A percentile compares a stretch with the other conserved stretches of the same genome.
These are phyloP conservation scores for Carex arenaria DNA, from an alignment of 202 grass and related monocot species.

Conservation along the genomic window DNA sequence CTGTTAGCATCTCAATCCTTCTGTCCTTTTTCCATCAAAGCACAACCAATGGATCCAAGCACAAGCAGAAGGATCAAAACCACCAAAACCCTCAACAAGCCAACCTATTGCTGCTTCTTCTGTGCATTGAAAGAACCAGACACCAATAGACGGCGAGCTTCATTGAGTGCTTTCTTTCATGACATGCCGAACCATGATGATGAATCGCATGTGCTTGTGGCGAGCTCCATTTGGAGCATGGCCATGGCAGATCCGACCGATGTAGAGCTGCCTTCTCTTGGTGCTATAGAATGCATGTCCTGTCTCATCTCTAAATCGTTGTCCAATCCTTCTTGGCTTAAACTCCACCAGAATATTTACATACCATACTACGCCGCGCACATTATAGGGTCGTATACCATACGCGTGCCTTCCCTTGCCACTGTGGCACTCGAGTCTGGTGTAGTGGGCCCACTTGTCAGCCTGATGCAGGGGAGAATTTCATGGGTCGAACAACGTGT, in stretches of 20 bases:
- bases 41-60: neutral
- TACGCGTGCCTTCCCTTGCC: constrained; percentile 50
- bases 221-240: constrained; percentile 54
- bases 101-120: constrained; percentile 62
- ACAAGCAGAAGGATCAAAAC: neutral
- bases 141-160: constrained; percentile 34
- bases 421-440: constrained; percentile 57
- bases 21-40: neutral
- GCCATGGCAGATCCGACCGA: constrained; percentile 78
- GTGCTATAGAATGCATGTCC: constrained; percentile 82
- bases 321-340: constrained; percentile 41
- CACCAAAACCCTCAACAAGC: neutral
- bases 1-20: neutral
- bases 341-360: constrained; percentile 41
- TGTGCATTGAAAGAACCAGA: constrained; percentile 63
- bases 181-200: constrained; percentile 49
- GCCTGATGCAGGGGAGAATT: constrained; percentile 54
- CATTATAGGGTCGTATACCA: constrained; percentile 78
- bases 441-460: constrained; percentile 39
- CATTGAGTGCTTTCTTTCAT: constrained; percentile 51
- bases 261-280: constrained; percentile 64
- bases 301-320: constrained; percentile 56
- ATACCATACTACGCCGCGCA: constrained; percentile 89
- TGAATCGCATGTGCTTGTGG: constrained; percentile 33
- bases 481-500: constrained; percentile 93